Base-by-base conservation (phyloP, 306 rosid genomes). In the Corylus americana region DNA sequence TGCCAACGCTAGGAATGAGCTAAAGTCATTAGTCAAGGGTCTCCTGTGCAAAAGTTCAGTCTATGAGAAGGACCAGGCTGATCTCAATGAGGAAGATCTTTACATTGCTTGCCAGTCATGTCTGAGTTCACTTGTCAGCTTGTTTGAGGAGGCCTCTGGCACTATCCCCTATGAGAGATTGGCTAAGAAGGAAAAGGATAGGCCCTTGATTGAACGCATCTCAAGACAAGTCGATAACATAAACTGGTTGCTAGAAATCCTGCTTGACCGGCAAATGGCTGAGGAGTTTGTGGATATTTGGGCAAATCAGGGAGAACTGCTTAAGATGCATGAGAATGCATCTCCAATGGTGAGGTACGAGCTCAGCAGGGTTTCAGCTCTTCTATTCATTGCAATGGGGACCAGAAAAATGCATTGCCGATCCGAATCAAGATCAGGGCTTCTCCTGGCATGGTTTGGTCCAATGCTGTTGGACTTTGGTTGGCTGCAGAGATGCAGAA, bases 301-400 rank as follows among this genome's bases (percentile, higher is more conserved):
- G 98, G 83, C 94, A 17, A 81, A 88, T 66, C 98, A 93, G 82
- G 83, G 79, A 13, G 91, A 86, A 68, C 93, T 93, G 63, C 78
- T 93, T 73, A 83, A 76, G 78, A 81, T 89, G 92, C 97, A 93
- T 8, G 87, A 86, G 45, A 64, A 55, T 67, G 73, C 86, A 55
- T 93, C 98, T 74, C 94, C 96, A 11, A 89, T 93, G 97, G 81
- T 93, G 57, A 78, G 98, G 82, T 93, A 93, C 64, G 98, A 93
- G 85, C 90, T 93, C 47, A 93, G 94, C 78, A 87, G 98, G 25
- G 91, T 93, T 25, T 87, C 98, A 0, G 92, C 94, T 1, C 74
- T 78, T 44, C 83, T 93, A 62, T 90, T 93, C 83, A 82, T 91
- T 62, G 92, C 98, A 73, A 91, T 93, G 88, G 94, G 93, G 29